These are phyloP conservation scores for Solanum pinnatisectum DNA, from an alignment of 257 asterid species.

Conservation along the genomic window DNA sequence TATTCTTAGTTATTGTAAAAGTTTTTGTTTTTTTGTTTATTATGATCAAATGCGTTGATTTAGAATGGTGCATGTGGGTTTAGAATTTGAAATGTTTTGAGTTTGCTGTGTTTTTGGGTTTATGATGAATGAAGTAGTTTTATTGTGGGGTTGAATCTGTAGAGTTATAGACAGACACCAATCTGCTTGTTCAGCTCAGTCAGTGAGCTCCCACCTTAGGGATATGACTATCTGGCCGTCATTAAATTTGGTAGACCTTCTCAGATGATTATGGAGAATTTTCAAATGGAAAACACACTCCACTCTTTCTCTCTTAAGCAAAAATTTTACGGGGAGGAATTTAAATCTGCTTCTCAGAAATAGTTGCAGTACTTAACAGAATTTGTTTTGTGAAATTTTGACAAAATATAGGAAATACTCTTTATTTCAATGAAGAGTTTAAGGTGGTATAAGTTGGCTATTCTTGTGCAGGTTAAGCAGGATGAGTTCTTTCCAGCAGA, in stretches of 20 bases:
- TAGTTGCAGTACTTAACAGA: background rate
- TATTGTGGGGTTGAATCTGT: background rate
- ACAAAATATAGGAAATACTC: background rate
- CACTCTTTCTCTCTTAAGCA: background rate
- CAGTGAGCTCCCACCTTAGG: background rate
- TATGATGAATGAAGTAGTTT: background rate
- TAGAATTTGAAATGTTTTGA: background rate
- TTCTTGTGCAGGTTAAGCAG: slow-evolving; percentile 70
- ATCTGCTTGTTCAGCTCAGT: background rate
- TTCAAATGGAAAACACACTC: too few relatives aligned
- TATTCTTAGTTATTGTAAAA: background rate
- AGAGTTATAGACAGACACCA: background rate
- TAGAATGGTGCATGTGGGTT: background rate
- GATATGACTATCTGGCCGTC: background rate
- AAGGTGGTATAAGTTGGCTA: background rate
- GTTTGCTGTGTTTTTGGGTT: background rate
- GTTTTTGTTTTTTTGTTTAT: background rate
- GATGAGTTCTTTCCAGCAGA: slow-evolving; percentile 98
- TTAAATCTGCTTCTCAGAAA: background rate
- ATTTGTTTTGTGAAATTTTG: background rate
- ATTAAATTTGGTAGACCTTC: too few relatives aligned
- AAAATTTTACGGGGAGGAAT: background rate
- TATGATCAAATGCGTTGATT: background rate
- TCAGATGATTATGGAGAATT: too few relatives aligned
- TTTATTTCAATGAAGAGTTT: background rate